Evolutionary conservation across 2,329 filamentous ascomycete genomes (phyloP), one percentile per base, ranked within the genome.

Genomic region (Hysterium pulicare): DNA sequence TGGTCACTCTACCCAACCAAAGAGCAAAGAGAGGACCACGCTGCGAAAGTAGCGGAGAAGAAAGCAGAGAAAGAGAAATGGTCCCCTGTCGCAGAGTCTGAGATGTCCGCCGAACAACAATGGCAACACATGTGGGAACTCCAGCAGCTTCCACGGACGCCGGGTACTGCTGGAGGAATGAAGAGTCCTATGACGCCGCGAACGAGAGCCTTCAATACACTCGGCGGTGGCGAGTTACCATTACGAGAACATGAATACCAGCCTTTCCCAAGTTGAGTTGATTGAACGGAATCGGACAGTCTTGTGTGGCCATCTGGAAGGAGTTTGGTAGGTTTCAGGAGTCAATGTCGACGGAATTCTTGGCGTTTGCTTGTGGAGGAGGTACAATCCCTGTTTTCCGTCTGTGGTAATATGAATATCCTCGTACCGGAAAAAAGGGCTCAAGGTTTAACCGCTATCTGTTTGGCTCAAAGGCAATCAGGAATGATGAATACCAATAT

Each of bases 1-100:
- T 84, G 77, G 67, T 76, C 72, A 32, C 69, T 72, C 49, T 68
- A 74, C 51, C 74, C 74, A 9, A 72, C 71, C 7, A 35, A 53
- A 34, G 49, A 52, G 10, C 49, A 57, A 17, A 57, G 53, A 37
- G 40, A 50, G 15, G 47, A 46, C 6, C 58, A 64, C 48, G 50
- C 45, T 16, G 38, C 53, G 10, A 59, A 55, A 26, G 33, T 40
- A 32, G 62, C 61, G 3, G 58, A 62, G 20, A 65, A 64, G 50
- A 52, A 55, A n/a, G 64, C 63, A 17, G 53, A 63, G 23, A 64
- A 62, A 33, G 63, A 65, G 32, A 66, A 61, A 48, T 67, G 50
- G 51, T 54, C 57, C 1, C 55, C 61, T 17, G 46, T 56, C 48
- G 52, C 58, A 40, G 44, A 58, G 45, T n/a, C n/a, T n/a, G 57